Evolutionary conservation across 78 protist species (phyloP), one percentile per base, ranked within the genome.

Genomic region (Cavenderia fasciculata): DNA sequence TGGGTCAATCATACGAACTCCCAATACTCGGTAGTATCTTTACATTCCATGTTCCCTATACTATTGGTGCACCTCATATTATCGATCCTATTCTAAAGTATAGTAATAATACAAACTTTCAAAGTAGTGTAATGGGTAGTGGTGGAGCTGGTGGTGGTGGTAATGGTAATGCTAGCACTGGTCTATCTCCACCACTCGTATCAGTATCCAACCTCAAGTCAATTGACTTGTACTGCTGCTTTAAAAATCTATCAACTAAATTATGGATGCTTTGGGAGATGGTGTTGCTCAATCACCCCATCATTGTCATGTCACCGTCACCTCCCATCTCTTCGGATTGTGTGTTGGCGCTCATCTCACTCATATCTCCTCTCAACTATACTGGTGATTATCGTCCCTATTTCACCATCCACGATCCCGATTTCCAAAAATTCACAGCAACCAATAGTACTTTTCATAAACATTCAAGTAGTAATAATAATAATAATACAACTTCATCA

Each of bases 211-310:
- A 86, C 57, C 47, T 86, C 12, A 63, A 74, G 29, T 74, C 92
- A 25, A 86, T 92, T 44, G 85, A 70, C 33, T 56, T 92, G n/a
- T 73, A 82, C 52, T 21, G 29, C 23, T 49, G 70, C 36, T 92
- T 92, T 74, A 65, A 51, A 27, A 33, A 59, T 51, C 51, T 86
- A 43, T 46, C 85, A 6, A 8, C 51, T 8, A 68, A 89, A 34
- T 59, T 94, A 31, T 90, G 94, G 95, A 69, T 47, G 62, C 85
- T 87, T 6, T 95, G 97, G 97, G 95, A 95, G 66, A 56, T 93
- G 36, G 92, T 93, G 2, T 36, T 95, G 4, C 36, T 73, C 1
- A 92, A 88, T 4, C 87, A 92, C 25, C 93, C 96, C 2, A n/a
- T 95, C 34, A 19, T 95, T 4, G 93, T 95, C 2, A 47, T 70